phyloP scores from a whole-genome alignment of 2,329 filamentous ascomycete species.

The Penicillium corylophilum region DNA sequence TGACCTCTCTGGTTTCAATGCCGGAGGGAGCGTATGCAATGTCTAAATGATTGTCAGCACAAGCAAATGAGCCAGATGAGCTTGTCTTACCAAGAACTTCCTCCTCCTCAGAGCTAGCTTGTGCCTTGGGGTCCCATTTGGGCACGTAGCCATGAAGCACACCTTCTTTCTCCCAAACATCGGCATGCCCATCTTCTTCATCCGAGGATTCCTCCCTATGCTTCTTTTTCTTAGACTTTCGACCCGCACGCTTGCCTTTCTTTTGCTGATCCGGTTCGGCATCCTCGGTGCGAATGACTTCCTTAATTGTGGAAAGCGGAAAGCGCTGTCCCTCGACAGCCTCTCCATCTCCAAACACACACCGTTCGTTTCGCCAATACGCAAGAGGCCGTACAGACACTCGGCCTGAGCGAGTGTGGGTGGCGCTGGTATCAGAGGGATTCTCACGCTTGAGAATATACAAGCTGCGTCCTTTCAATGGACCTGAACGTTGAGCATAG shows the following conservation, averaged over 20 bases:
- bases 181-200: conserved; percentile 40
- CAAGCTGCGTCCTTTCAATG: conserved; percentile 49
- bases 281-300: conserved; percentile 73
- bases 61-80: not conserved
- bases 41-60: conserved; percentile 41
- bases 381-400: conserved; percentile 75
- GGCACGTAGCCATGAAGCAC: conserved; percentile 46
- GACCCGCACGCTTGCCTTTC: conserved; percentile 35
- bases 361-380: conserved; percentile 82
- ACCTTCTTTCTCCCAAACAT: conserved; percentile 48
- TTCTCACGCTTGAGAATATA: conserved; percentile 53
- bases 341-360: conserved; percentile 66
- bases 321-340: conserved; percentile 57
- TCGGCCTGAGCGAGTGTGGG: conserved; percentile 74
- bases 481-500: conserved; percentile 44
- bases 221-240: conserved; percentile 35
- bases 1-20: conserved; percentile 58
- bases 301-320: conserved; percentile 69
- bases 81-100: conserved; percentile 39
- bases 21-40: conserved; percentile 60
- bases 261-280: conserved; percentile 46
- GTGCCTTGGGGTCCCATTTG: conserved; percentile 43
- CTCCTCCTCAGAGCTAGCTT: conserved; percentile 39
- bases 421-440: conserved; percentile 54
- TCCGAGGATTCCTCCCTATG: conserved; percentile 39